Evolutionary conservation across 2,329 filamentous ascomycete species (phyloP), one percentile per base, ranked within the genome.

Genomic region (Emergomyces pasteurianus): DNA sequence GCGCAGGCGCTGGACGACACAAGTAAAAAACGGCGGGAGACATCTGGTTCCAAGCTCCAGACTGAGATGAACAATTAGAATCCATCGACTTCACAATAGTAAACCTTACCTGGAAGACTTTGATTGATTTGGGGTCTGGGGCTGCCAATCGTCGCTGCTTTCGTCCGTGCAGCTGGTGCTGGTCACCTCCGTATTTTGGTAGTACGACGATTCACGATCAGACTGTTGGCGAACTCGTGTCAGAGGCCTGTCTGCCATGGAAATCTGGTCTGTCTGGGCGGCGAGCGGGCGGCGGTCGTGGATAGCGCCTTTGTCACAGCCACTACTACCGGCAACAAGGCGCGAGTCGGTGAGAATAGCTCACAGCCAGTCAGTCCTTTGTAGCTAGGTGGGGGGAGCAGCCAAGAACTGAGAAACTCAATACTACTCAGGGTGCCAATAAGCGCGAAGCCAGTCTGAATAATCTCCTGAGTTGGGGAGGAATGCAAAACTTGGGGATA

Each of bases 91-190:
- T 52, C 38, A 34, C 60, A 31, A 52, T 28, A 12, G 23, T 12
- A 42, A 36, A 36, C n/a, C 59, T 56, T 60, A 62, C 62, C 60
- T 62, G 42, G 58, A 58, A 47, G 52, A 58, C 60, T 58, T 61
- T 23, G 42, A 61, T 58, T 43, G 58, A 34, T 36, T 54, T 49
- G 61, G 62, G 23, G 59, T 63, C 46, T 61, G 57, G 34, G 62
- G 62, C 59, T 63, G 63, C 65, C 65, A 67, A 63, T 65, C 61
- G 63, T 64, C 64, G 55, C 61, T 62, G 62, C 58, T 64, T 59
- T 64, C 61, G 56, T 59, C 64, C 26, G 49, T 16, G 31, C 52
- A 21, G 52, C 52, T 54, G 28, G 65, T 59, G 60, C 57, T 60
- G 28, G 56, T 36, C 14, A n/a, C 53, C 34, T 63, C 46, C 53